These are phyloP conservation scores for Sanghuangporus sanghuang DNA, from an alignment of 1,284 basidiomycete species.

Conservation along the genomic window DNA sequence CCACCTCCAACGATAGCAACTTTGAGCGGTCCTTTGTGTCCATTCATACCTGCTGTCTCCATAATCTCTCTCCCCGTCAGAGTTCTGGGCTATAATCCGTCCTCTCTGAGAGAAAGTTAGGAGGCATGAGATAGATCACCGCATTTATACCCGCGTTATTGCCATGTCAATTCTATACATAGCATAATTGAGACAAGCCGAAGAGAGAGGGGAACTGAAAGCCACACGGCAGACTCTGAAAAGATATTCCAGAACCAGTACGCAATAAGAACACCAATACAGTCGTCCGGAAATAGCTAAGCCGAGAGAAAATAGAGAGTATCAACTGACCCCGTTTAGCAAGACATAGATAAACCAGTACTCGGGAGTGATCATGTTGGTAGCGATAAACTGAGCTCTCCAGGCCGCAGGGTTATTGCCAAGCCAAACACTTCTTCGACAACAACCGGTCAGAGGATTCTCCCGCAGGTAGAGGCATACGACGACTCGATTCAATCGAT, in stretches of 20 bases:
- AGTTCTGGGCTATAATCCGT: background rate
- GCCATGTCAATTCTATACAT: background rate
- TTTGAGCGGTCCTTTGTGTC: slow-evolving; percentile 33
- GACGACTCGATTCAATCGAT: too few relatives aligned
- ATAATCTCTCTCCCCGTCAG: background rate
- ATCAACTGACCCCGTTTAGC: background rate
- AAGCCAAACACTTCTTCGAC: too few relatives aligned
- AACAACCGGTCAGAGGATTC: too few relatives aligned
- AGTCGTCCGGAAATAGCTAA: background rate
- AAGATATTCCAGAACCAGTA: background rate
- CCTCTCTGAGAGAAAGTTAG: background rate
- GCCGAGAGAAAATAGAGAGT: background rate
- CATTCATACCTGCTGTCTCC: background rate
- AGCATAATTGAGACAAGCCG: background rate
- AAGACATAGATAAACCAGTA: background rate
- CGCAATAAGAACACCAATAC: too few relatives aligned
- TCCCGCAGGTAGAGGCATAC: too few relatives aligned
- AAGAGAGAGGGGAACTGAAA: background rate
- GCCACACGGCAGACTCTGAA: background rate
- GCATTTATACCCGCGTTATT: background rate
- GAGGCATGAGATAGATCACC: background rate
- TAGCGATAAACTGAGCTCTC: too few relatives aligned
- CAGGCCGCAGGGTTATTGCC: too few relatives aligned
- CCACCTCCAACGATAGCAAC: slow-evolving; percentile 52
- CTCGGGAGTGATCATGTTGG: too few relatives aligned